phyloP scores from a whole-genome alignment of 108 stramenopile species.

The Asterionellopsis glacialis region DNA sequence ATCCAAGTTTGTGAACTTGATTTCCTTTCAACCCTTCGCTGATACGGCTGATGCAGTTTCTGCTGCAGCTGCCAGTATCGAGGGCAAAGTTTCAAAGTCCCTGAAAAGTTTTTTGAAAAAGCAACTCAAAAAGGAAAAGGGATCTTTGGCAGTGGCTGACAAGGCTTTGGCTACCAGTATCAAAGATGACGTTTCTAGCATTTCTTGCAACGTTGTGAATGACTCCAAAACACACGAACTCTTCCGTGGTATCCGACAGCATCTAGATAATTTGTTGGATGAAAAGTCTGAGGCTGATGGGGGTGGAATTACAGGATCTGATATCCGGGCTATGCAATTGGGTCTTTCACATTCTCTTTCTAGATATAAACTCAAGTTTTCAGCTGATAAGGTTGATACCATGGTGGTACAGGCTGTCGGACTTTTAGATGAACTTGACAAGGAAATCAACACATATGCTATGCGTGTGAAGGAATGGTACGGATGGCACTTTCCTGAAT shows the following conservation, averaged over 20 bases:
- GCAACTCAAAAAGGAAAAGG: conserved; percentile 84
- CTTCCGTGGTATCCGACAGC: conserved; percentile 91
- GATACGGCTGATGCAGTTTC: conserved; percentile 98
- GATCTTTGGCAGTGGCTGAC: conserved; percentile 92
- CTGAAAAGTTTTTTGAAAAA: conserved; percentile 98
- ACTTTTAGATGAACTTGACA: conserved; percentile 98
- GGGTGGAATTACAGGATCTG: conserved; percentile 36
- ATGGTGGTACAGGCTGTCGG: conserved; percentile 99
- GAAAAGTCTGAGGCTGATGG: conserved; percentile 19
- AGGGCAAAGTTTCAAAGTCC: conserved; percentile 89
- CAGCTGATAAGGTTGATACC: conserved; percentile 99
- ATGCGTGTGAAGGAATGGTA: conserved; percentile 99
- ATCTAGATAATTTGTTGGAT: conserved; percentile 89
- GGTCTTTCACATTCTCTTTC: conserved; percentile 95
- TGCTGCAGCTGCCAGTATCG: conserved; percentile 91
- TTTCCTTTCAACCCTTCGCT: conserved; percentile 93
- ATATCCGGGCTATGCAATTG: conserved; percentile 90
- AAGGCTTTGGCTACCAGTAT: conserved; percentile 82
- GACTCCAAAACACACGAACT: conserved; percentile 89
- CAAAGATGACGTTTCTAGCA: conserved; percentile 89
- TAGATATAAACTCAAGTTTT: conserved; percentile 99
- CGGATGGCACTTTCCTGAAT: conserved; percentile 99
- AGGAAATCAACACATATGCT: conserved; percentile 99
- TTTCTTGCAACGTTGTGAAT: conserved; percentile 26
- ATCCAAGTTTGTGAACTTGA: conserved; percentile 68